A percentile compares a stretch with the other conserved stretches of the same genome.
These are phyloP conservation scores for Lithospermum erythrorhizon DNA, from an alignment of 257 asterid genomes.

Conservation along the genomic window DNA sequence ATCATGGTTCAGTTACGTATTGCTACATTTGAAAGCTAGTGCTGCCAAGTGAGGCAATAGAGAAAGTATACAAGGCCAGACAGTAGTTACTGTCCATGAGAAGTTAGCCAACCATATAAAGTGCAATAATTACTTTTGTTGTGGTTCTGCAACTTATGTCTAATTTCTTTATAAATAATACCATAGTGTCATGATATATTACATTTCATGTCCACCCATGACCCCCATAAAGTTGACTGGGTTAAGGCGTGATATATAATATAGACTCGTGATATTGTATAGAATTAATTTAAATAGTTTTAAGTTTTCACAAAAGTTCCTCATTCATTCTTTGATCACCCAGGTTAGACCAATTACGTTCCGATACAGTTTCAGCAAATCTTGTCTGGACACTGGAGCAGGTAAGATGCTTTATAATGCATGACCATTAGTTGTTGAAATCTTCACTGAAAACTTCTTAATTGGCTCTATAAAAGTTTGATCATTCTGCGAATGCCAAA, in stretches of 20 bases:
- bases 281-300: background rate
- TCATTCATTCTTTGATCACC: constrained; percentile 14
- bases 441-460: background rate
- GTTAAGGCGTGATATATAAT: background rate
- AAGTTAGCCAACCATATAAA: background rate
- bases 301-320: background rate
- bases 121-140: background rate
- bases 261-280: background rate
- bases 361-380: constrained; percentile 62
- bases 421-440: background rate
- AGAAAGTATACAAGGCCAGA: constrained; percentile 71
- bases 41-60: constrained; percentile 98
- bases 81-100: constrained; percentile 22
- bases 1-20: too few relatives aligned
- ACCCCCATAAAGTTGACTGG: background rate
- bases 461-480: too few relatives aligned
- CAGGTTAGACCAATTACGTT: constrained; percentile 85
- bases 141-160: background rate
- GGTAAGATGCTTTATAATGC: constrained; percentile 31
- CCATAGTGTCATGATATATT: background rate
- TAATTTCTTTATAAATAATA: background rate
- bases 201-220: background rate
- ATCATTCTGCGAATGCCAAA: background rate
- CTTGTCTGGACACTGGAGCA: constrained; percentile 90
- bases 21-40: constrained; percentile 92